Evolutionary conservation across 371 early-diverging fungal genomes (phyloP).

Genomic region (Mucor sp.): DNA sequence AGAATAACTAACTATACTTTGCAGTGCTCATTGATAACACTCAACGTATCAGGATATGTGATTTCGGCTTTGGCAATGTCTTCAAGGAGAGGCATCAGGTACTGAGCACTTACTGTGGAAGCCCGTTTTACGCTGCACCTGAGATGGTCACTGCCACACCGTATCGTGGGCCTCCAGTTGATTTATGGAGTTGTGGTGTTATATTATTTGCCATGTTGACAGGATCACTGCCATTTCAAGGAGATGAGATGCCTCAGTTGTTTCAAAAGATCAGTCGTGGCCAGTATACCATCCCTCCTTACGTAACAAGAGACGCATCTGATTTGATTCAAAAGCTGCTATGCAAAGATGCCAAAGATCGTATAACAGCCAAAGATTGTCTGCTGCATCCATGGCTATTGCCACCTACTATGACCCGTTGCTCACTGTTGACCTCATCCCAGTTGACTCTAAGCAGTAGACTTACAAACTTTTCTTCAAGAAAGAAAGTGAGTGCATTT

Average conservation of each 20-base stretch:
- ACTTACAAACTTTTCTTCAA: constrained; percentile 9
- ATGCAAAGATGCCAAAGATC: constrained; percentile 56
- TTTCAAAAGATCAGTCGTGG: constrained; percentile 69
- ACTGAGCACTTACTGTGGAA: constrained; percentile 94
- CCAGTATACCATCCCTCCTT: constrained; percentile 52
- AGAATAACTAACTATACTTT: background rate
- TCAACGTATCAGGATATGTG: constrained; percentile 77
- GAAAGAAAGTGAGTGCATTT: constrained; percentile 11
- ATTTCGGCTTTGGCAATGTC: constrained; percentile 91
- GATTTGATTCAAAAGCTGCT: constrained; percentile 62
- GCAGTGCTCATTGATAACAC: constrained; percentile 60
- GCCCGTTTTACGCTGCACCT: constrained; percentile 91
- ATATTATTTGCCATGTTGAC: constrained; percentile 74
- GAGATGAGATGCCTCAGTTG: constrained; percentile 73
- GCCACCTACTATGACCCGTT: constrained; percentile 8
- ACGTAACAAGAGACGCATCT: constrained; percentile 41
- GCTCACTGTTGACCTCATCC: constrained; percentile 11
- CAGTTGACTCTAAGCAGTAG: constrained; percentile 14
- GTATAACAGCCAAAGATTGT: constrained; percentile 77
- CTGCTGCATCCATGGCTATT: constrained; percentile 78
- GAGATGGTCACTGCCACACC: constrained; percentile 77
- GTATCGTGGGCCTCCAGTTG: constrained; percentile 77
- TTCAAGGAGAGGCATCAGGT: constrained; percentile 79
- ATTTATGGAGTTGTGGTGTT: constrained; percentile 83
- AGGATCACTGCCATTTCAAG: constrained; percentile 83